Base-by-base conservation (phyloP, 805 yeast genomes). In the Saitoella complicata region DNA sequence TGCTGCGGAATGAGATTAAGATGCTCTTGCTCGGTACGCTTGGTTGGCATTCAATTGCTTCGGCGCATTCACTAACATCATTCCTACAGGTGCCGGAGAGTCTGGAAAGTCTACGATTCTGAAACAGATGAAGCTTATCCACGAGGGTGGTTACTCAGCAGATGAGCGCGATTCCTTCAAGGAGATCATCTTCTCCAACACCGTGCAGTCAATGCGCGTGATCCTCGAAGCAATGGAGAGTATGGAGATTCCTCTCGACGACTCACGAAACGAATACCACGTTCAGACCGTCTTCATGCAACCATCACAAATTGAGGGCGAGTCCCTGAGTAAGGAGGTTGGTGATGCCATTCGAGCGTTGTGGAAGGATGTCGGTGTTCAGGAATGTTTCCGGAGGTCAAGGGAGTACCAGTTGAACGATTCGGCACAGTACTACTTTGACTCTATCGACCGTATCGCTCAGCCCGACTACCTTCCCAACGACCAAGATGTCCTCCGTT, bases 141-240 rank as follows among this genome's bases (percentile, higher is more conserved):
- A 80, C 56, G 81, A 78, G 56, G 68, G 75, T 52, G 87, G 87
- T 6, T 80, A 76, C 56, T 61, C 77, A 43, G 65, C 76, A 59
- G 80, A 76, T 50, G 97, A 91, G 60, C 68, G 94, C 44, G 55
- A 68, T 39, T 87, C 82, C 58, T 91, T 86, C 59, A 61, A 81
- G 2, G 86, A 85, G 52, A 83, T 88, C 12, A 84, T 91, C 21
- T 91, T 96, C 95, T 81, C 81, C 9, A 96, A 88, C 61, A 75
- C 91, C 1, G 75, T 87, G 42, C 54, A 51, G 40, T 43, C 49
- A 11, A 51, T 51, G 49, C 47, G 46, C 38, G 51, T 47, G 34
- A 46, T 51, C 32, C 32, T 51, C 31, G 85, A 29, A 80, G 88
- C 40, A 79, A 86, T 2, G 65, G 70, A 13, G 63, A 72, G 46